phyloP scores from a whole-genome alignment of 441 rosid genomes.

The Viola pubescens region DNA sequence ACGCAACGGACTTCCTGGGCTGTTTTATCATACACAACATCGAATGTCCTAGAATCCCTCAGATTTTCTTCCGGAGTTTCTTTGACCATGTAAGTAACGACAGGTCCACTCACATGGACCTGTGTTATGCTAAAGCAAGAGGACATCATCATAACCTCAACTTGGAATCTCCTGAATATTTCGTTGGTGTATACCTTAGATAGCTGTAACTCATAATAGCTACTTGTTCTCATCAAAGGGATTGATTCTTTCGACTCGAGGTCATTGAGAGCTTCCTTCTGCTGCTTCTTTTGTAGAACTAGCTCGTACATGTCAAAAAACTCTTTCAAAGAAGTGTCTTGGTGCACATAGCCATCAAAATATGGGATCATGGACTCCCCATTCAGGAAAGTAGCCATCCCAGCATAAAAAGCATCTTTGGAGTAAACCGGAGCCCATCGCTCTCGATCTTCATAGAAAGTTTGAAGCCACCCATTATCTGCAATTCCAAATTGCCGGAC shows the following conservation, averaged over 20 bases:
- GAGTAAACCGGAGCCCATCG: slow-evolving; percentile 74
- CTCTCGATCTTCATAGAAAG: slow-evolving; percentile 51
- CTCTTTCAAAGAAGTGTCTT: slow-evolving; percentile 52
- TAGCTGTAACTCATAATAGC: slow-evolving; percentile 67
- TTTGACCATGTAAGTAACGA: slow-evolving; percentile 44
- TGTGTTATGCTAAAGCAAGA: slow-evolving; percentile 52
- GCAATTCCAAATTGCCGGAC: slow-evolving; percentile 39
- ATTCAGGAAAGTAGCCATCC: slow-evolving; percentile 37
- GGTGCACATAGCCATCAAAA: slow-evolving; percentile 53
- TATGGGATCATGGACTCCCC: slow-evolving; percentile 36
- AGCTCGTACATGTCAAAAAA: slow-evolving; percentile 49
- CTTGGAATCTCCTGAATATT: slow-evolving; percentile 65
- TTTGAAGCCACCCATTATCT: slow-evolving; percentile 40
- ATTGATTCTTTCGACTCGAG: slow-evolving; percentile 38
- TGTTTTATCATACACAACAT: slow-evolving; percentile 55
- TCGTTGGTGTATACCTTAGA: slow-evolving; percentile 57
- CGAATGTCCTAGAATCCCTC: slow-evolving; percentile 36
- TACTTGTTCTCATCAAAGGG: slow-evolving; percentile 43
- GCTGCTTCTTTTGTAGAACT: slow-evolving; percentile 46
- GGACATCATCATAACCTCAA: slow-evolving; percentile 60
- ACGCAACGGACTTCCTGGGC: slow-evolving; percentile 58
- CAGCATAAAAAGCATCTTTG: slow-evolving; percentile 63
- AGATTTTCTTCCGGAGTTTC: slow-evolving; percentile 48
- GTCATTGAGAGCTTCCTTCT: slow-evolving; percentile 51
- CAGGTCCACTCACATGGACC: slow-evolving; percentile 37